Evolutionary conservation across 495 filamentous ascomycete genomes (phyloP).

Genomic region (Xylaria cubensis): DNA sequence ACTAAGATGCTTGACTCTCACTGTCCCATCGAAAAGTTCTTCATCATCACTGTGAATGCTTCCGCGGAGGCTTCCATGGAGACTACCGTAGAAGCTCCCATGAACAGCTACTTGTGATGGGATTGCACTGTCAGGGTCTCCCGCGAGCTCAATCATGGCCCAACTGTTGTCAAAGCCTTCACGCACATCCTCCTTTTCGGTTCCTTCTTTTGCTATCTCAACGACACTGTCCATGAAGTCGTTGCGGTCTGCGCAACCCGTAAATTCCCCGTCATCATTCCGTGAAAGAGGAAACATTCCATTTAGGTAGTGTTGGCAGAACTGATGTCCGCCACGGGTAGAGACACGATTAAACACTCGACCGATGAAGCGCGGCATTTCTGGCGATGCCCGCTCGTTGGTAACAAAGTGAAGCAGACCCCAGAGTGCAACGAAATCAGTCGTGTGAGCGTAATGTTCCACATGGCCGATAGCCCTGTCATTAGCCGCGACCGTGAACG

Average conservation of each 20-base stretch:
- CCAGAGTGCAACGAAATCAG: slow-evolving; percentile 77
- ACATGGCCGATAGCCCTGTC: slow-evolving; percentile 70
- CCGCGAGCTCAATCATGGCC: slow-evolving; percentile 36
- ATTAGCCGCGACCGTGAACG: slow-evolving; percentile 28
- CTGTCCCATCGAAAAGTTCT: slow-evolving; percentile 32
- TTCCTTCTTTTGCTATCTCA: slow-evolving; percentile 45
- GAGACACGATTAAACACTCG: slow-evolving; percentile 72
- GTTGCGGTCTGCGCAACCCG: slow-evolving; percentile 49
- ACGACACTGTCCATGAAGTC: slow-evolving; percentile 66
- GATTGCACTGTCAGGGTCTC: slow-evolving; percentile 27
- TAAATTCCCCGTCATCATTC: slow-evolving; percentile 39
- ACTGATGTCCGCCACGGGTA: slow-evolving; percentile 68
- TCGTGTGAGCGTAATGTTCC: slow-evolving; percentile 83
- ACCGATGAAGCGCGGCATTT: slow-evolving; percentile 72
- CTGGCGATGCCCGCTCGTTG: slow-evolving; percentile 40
- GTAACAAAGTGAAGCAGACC: slow-evolving; percentile 74
- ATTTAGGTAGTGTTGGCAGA: slow-evolving; percentile 83
- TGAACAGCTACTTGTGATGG: slow-evolving; percentile 45
- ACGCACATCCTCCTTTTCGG: slow-evolving; percentile 44
- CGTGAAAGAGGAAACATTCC: slow-evolving; percentile 72
- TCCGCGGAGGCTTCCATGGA: slow-evolving; percentile 15
- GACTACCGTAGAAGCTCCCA: slow-evolving; percentile 31
- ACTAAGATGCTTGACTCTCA: slow-evolving; percentile 72
- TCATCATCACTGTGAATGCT: slow-evolving; percentile 28
- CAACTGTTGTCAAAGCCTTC: slow-evolving; percentile 49